phyloP scores from a whole-genome alignment of 164 flowering plant species.

The Berberis thunbergii region DNA sequence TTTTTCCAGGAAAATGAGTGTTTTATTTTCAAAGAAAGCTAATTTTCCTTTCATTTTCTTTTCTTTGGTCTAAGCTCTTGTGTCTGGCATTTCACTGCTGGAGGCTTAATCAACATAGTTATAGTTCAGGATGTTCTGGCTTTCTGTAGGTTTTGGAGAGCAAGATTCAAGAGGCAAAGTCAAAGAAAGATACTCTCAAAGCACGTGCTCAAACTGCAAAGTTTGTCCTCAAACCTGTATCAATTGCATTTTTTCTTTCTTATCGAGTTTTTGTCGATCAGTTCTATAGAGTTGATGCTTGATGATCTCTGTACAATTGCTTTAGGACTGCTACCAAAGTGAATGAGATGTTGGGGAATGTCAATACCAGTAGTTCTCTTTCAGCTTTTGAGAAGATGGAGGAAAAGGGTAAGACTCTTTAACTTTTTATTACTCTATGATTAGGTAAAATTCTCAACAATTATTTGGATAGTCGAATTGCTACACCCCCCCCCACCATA shows the following conservation, averaged over 20 bases:
- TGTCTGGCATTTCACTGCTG: no score
- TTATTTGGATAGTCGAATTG: no score
- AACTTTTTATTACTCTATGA: not conserved
- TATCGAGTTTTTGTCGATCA: not conserved
- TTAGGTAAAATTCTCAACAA: no score
- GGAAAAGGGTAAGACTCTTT: constrained; percentile 59
- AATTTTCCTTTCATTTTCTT: no score
- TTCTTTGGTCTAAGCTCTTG: not conserved
- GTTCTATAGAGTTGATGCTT: not conserved
- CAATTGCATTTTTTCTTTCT: constrained; percentile 2
- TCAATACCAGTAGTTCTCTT: constrained; percentile 89
- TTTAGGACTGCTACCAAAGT: constrained; percentile 92
- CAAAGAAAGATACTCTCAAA: constrained; percentile 91
- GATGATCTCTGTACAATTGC: not conserved
- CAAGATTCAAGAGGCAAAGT: constrained; percentile 93
- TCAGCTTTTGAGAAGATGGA: constrained; percentile 99
- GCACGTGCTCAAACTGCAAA: constrained; percentile 98
- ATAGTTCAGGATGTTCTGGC: constrained; percentile 4
- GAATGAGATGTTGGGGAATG: constrained; percentile 89
- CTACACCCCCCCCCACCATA: no score
- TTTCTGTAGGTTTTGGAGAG: constrained; percentile 76
- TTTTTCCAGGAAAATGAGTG: no score
- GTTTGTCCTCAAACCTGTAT: constrained; percentile 31
- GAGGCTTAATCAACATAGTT: not conserved
- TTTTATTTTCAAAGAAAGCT: no score